A percentile compares a stretch with the other conserved stretches of the same genome.
Conservation (phyloP, 2,329 filamentous ascomycete species). For the Monosporascus cannonballus region DNA sequence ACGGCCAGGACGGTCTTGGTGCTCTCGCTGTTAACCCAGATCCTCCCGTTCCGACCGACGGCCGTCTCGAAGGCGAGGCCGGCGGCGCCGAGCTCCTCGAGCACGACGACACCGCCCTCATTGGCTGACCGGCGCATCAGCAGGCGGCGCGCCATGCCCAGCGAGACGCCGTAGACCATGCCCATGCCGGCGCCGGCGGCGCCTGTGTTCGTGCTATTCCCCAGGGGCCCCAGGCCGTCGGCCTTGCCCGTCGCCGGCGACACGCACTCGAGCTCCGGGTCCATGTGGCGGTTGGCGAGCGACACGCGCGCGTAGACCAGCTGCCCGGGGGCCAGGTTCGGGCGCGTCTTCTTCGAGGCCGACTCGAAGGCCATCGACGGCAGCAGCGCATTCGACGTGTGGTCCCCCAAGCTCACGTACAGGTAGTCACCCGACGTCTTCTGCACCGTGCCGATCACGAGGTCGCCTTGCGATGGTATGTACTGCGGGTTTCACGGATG, state of each 20-base stretch:
- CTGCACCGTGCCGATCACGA: constrained; percentile 81
- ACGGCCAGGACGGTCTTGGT: constrained; percentile 69
- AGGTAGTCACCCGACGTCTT: constrained; percentile 71
- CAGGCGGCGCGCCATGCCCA: constrained; percentile 74
- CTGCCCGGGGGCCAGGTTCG: constrained; percentile 66
- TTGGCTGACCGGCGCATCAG: constrained; percentile 58
- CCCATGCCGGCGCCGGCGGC: constrained; percentile 35
- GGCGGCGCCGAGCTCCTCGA: constrained; percentile 71
- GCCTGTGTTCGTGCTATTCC: constrained; percentile 11
- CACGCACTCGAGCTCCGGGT: constrained; percentile 86
- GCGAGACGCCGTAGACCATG: constrained; percentile 77
- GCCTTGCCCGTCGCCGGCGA: constrained; percentile 80
- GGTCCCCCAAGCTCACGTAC: constrained; percentile 68
- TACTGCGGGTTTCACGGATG: constrained; percentile 52
- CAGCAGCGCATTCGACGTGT: constrained; percentile 60
- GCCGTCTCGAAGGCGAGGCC: constrained; percentile 90
- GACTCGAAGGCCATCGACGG: constrained; percentile 90
- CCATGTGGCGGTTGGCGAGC: constrained; percentile 73
- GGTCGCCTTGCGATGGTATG: constrained; percentile 70
- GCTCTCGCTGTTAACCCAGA: constrained; percentile 83
- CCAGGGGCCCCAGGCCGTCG: constrained; percentile 79
- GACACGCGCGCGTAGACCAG: constrained; percentile 85
- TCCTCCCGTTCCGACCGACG: constrained; percentile 82
- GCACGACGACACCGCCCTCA: constrained; percentile 60
- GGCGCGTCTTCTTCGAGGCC: constrained; percentile 86